phyloP scores from a whole-genome alignment of 805 yeast genomes.

The Suhomyces kilbournensis region DNA sequence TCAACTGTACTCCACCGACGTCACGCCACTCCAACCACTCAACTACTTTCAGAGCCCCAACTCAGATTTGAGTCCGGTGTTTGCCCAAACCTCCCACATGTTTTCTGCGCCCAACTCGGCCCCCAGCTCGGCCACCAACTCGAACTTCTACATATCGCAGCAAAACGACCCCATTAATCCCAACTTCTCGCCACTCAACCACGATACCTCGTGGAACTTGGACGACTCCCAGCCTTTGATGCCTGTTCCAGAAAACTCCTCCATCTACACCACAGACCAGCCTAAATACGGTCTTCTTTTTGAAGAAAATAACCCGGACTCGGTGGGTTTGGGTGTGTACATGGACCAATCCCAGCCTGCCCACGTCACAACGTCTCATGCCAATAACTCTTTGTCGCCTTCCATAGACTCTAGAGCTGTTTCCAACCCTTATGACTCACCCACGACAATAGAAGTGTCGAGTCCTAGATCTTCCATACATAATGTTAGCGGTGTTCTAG shows the following conservation, averaged over 20 bases:
- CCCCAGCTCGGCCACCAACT: slow-evolving; percentile 7
- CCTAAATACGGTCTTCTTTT: not conserved
- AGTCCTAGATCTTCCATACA: slow-evolving; percentile 7
- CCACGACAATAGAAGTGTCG: slow-evolving; percentile 12
- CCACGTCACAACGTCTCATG: not conserved
- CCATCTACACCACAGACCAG: not conserved
- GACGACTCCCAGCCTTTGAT: not conserved
- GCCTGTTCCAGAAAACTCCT: not conserved
- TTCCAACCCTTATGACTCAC: slow-evolving; percentile 8
- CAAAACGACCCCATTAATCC: not conserved
- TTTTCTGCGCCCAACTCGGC: slow-evolving; percentile 8
- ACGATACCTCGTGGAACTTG: not conserved
- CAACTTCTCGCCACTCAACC: slow-evolving; percentile 3
- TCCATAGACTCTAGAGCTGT: not conserved
- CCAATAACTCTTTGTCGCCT: not conserved
- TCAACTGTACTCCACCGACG: not conserved
- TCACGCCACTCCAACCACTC: slow-evolving; percentile 2
- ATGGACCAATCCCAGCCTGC: not conserved
- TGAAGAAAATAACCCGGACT: not conserved
- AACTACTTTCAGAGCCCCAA: slow-evolving; percentile 5
- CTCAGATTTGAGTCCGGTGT: slow-evolving; percentile 4
- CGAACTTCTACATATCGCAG: slow-evolving; percentile 1
- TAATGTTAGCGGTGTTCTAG: not conserved
- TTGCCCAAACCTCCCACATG: slow-evolving; percentile 1
- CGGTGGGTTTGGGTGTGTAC: slow-evolving; percentile 6